Conservation (phyloP, 1,139 yeast species). For the Taiozyma onychis region DNA sequence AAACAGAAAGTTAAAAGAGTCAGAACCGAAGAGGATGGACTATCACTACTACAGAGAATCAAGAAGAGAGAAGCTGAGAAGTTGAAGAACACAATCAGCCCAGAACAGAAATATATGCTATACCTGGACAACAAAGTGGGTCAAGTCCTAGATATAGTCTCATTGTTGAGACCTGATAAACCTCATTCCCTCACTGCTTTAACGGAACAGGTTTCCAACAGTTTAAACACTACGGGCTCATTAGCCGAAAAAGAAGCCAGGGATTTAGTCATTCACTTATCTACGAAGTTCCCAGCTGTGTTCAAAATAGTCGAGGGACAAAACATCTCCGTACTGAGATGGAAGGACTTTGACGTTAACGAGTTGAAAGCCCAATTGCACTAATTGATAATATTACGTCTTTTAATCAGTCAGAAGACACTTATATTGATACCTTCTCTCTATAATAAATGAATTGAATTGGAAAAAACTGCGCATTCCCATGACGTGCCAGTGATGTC, state of each 20-base stretch:
- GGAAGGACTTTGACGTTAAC: conserved; percentile 19
- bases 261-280: conserved; percentile 21
- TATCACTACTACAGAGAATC: conserved; percentile 40
- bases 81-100: conserved; percentile 20
- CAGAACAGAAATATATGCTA: conserved; percentile 33
- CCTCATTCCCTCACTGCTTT: conserved; percentile 29
- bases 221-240: conserved; percentile 26
- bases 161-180: conserved; percentile 24
- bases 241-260: conserved; percentile 28
- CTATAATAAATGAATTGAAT: background rate
- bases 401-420: background rate
- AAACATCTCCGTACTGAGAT: conserved; percentile 14
- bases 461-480: background rate
- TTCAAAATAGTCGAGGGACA: conserved; percentile 14
- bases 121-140: conserved; percentile 39
- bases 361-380: conserved; percentile 7
- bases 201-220: conserved; percentile 26
- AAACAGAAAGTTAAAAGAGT: conserved; percentile 2
- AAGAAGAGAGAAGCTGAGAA: conserved; percentile 31
- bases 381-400: background rate
- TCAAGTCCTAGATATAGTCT: conserved; percentile 28
- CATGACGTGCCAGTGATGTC: background rate
- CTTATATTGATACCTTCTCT: background rate
- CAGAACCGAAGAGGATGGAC: conserved; percentile 21
- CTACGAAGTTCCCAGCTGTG: conserved; percentile 15